Base-by-base conservation (phyloP, 1,284 basidiomycete genomes). In the Ganoderma boninense region DNA sequence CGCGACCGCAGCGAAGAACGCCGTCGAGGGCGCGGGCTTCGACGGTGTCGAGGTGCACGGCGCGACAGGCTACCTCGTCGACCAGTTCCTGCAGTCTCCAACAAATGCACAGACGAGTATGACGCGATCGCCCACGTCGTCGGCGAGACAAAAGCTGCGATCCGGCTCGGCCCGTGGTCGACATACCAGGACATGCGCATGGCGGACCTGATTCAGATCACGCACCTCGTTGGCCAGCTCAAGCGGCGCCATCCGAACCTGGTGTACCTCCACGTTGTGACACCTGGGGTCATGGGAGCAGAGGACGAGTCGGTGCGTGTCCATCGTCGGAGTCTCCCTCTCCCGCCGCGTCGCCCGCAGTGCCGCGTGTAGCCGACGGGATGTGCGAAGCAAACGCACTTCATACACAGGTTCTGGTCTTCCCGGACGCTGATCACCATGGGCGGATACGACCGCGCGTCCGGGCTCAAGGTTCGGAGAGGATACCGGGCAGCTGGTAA, bases 61-160 rank as follows among this genome's bases (percentile, higher is more conserved):
- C 49, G 78, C 78, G 29, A 77, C 82, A 64, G 84, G 85, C 7
- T 84, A 83, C 67, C 77, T 86, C 43, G 65, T 84, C 32, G 83
- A 84, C 69, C 83, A 85, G 73, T 84, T 84, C 74, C 65, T 85
- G 42, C 82, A 57, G 76, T 80, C 0, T 74, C 82, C 62, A 90
- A 90, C 81, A 81, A 84, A 43, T 85, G 89, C 49, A 87, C 85
- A 13, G 90, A 92, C 78, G 80, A 83, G 62, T 92, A 89, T 77
- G 83, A 87, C 32, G 84, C 86, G 0, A 84, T 87, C 10, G 77
- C 73, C 0, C 64, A 78, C 2, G 81, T 78, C 18, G 73, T 87
- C 20, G 86, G 85, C 0, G 74, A 76, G n/a, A 77, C 82, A 26
- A 78, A 82, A 54, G 84, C 85, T 3, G 87, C 81, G 2, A 83